Conservation (phyloP, 345 rosid species). For the Toxicodendron radicans region DNA sequence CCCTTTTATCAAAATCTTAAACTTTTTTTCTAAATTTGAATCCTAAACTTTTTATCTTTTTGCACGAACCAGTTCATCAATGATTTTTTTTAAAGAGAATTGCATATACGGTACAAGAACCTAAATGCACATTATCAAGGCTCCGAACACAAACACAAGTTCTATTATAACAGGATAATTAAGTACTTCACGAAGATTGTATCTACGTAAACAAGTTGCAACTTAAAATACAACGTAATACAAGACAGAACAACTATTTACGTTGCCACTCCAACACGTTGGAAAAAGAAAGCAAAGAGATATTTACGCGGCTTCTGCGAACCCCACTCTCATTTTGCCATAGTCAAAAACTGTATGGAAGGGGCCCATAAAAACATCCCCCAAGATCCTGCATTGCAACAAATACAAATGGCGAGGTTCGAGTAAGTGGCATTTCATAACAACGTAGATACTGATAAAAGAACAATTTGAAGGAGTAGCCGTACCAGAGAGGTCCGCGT, state of each 20-base stretch:
- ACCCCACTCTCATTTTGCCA: conserved; percentile 73
- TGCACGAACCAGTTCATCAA: no score
- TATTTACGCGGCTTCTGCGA: conserved; percentile 70
- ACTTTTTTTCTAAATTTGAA: no score
- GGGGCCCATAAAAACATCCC: conserved; percentile 79
- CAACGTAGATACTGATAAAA: background rate
- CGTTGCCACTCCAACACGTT: conserved; percentile 6
- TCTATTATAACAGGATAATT: no score
- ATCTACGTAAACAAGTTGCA: no score
- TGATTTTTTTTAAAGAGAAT: no score
- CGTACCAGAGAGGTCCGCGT: conserved; percentile 79
- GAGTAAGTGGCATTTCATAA: background rate
- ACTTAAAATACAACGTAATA: no score
- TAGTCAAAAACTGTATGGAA: conserved; percentile 86
- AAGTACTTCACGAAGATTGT: no score
- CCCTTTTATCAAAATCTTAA: no score
- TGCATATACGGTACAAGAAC: no score
- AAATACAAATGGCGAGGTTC: background rate
- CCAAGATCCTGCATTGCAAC: conserved; percentile 61
- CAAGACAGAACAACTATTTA: conserved; percentile 22
- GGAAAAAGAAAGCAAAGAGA: background rate
- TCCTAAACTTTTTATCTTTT: no score
- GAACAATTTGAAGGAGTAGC: background rate
- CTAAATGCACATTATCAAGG: no score
- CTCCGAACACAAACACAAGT: no score